These are phyloP conservation scores for Prillingera fragicola DNA, from an alignment of 1,284 basidiomycete genomes.

Conservation along the genomic window DNA sequence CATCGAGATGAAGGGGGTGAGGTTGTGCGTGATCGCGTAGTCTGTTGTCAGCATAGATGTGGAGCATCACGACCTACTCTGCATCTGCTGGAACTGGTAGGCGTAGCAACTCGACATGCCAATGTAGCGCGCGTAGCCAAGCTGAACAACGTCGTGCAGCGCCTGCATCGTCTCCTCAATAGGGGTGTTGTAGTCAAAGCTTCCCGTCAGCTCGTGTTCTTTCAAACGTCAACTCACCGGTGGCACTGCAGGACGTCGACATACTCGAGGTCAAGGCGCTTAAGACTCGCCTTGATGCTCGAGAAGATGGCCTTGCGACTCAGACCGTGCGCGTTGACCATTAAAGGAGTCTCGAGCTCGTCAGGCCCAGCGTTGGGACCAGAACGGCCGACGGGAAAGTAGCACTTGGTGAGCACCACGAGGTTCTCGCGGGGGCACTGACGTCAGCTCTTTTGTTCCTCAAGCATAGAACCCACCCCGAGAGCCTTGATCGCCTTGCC, in stretches of 20 bases:
- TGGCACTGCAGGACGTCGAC: constrained; percentile 59
- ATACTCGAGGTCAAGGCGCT: constrained; percentile 64
- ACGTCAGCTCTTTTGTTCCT: not conserved
- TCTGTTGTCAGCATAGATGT: constrained; percentile 28
- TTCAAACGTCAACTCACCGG: constrained; percentile 32
- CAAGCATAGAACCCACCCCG: constrained; percentile 48
- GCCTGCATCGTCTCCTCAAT: constrained; percentile 64
- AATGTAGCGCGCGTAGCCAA: constrained; percentile 61
- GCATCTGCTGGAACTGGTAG: constrained; percentile 48
- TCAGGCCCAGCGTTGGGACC: not conserved
- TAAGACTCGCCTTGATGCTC: constrained; percentile 59
- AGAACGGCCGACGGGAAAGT: constrained; percentile 13
- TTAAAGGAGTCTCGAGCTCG: constrained; percentile 4
- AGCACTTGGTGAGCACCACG: constrained; percentile 67
- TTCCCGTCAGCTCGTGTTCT: constrained; percentile 2
- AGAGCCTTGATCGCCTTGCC: constrained; percentile 72
- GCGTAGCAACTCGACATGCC: constrained; percentile 55
- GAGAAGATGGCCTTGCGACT: constrained; percentile 60
- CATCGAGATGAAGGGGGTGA: constrained; percentile 65
- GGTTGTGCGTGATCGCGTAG: constrained; percentile 51
- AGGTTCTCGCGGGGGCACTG: constrained; percentile 61
- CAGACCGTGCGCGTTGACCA: constrained; percentile 51
- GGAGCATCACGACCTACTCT: constrained; percentile 31
- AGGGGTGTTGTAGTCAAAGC: constrained; percentile 57
- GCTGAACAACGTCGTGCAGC: constrained; percentile 61